A percentile compares a stretch with the other conserved stretches of the same genome.
Conservation (phyloP, 139 green algal genomes). For the Monoraphidium neglectum region DNA sequence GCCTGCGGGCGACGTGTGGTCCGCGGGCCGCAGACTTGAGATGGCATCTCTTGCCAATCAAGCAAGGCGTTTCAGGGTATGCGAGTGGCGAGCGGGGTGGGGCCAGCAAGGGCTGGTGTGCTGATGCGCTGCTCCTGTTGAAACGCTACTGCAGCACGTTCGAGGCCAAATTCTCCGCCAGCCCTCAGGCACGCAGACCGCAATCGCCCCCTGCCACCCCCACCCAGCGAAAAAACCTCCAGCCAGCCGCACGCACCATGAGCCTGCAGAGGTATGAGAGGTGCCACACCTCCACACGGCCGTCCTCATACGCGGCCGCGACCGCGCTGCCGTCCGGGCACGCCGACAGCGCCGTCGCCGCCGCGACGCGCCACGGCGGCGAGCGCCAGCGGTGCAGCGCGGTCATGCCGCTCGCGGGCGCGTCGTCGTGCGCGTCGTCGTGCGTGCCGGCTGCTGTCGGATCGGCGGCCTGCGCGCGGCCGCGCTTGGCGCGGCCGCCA, state of each 20-base stretch:
- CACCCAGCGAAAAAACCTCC: too few species aligned
- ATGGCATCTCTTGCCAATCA: background rate
- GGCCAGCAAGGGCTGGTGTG: too few species aligned
- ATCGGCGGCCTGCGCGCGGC: background rate
- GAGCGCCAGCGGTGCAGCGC: slow-evolving; percentile 77
- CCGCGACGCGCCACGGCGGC: slow-evolving; percentile 75
- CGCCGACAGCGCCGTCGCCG: slow-evolving; percentile 70
- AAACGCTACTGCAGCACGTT: too few species aligned
- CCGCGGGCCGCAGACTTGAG: background rate
- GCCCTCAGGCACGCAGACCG: too few species aligned
- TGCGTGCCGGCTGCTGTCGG: background rate
- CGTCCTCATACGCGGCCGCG: slow-evolving; percentile 77
- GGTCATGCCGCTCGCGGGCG: slow-evolving; percentile 38
- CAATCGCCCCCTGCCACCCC: too few species aligned
- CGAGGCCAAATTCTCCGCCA: too few species aligned
- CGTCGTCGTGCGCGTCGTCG: background rate
- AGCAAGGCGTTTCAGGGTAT: background rate
- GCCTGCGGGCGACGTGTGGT: too few species aligned
- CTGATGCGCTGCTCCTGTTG: too few species aligned
- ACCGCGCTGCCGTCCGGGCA: slow-evolving; percentile 70
- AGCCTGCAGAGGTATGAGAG: slow-evolving; percentile 49
- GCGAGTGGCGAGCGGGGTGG: background rate
- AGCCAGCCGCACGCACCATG: slow-evolving; percentile 36
- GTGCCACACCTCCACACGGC: slow-evolving; percentile 88
- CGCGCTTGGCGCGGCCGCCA: background rate